Conservation (phyloP, 768 basidiomycete species). For the Thelephora aurantiotincta region DNA sequence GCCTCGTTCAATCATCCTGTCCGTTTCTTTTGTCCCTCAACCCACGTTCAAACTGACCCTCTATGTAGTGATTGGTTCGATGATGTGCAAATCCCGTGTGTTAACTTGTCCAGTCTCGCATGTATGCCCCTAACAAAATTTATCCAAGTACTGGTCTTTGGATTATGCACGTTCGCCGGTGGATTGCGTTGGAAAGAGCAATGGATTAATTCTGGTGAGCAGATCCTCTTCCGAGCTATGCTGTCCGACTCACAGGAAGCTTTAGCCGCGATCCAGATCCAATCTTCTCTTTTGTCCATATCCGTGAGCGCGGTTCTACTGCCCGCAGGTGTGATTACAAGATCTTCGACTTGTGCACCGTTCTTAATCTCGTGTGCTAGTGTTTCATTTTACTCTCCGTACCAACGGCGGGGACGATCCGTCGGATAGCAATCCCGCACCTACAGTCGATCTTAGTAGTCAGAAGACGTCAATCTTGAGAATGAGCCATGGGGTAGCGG, state of each 20-base stretch:
- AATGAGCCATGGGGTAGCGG: conserved; percentile 71
- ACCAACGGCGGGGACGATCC: conserved; percentile 4
- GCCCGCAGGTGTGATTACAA: conserved; percentile 26
- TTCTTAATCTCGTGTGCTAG: conserved; percentile 13
- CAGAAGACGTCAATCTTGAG: conserved; percentile 38
- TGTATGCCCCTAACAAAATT: conserved; percentile 1
- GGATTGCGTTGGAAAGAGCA: conserved; percentile 68
- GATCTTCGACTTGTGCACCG: background rate
- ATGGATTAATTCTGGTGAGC: conserved; percentile 56
- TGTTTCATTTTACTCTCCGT: conserved; percentile 53
- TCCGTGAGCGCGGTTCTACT: conserved; percentile 71
- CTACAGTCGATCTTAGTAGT: conserved; percentile 9
- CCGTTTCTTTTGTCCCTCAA: conserved; percentile 15
- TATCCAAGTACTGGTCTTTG: conserved; percentile 60
- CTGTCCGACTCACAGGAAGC: background rate
- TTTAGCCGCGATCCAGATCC: conserved; percentile 55
- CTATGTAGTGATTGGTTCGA: conserved; percentile 58
- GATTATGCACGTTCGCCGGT: conserved; percentile 77
- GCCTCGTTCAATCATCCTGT: conserved; percentile 73
- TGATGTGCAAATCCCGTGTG: conserved; percentile 59
- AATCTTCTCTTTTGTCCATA: conserved; percentile 59
- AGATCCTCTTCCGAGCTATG: background rate
- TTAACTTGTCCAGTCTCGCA: background rate
- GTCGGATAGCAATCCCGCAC: conserved; percentile 6
- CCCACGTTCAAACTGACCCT: background rate